A percentile compares a stretch with the other conserved stretches of the same genome.
These are phyloP conservation scores for Xylariaceae sp. DNA, from an alignment of 2,329 filamentous ascomycete species.

Conservation along the genomic window DNA sequence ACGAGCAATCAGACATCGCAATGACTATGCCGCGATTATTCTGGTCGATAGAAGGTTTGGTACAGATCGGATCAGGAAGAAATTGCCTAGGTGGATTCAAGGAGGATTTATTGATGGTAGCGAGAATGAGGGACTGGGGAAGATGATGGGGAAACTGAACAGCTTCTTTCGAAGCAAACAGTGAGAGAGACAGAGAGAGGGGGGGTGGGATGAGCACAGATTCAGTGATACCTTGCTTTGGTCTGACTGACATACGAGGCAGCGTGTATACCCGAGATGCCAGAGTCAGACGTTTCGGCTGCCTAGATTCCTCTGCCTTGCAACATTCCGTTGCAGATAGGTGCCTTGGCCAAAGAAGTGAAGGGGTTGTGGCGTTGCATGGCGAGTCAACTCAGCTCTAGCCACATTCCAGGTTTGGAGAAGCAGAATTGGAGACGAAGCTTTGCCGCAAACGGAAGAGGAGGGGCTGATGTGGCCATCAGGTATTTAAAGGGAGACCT, in stretches of 20 bases:
- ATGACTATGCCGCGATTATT: slow-evolving; percentile 87
- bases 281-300: too few relatives aligned
- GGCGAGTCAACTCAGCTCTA: not conserved
- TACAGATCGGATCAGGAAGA: slow-evolving; percentile 66
- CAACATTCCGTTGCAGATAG: too few relatives aligned
- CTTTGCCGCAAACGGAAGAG: slow-evolving; percentile 28
- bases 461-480: slow-evolving; percentile 20
- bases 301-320: too few relatives aligned
- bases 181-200: not conserved
- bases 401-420: not conserved
- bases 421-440: slow-evolving; percentile 5
- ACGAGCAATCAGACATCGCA: slow-evolving; percentile 79
- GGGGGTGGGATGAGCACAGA: not conserved
- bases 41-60: slow-evolving; percentile 78
- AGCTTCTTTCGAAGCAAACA: slow-evolving; percentile 56
- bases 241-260: not conserved
- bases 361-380: not conserved
- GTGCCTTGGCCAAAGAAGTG: too few relatives aligned
- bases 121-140: slow-evolving; percentile 49
- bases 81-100: slow-evolving; percentile 87
- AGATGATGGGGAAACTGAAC: slow-evolving; percentile 55
- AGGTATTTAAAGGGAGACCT: slow-evolving; percentile 34
- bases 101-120: slow-evolving; percentile 56
- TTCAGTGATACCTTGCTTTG: not conserved
- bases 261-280: too few relatives aligned